Percentiles rank a stretch among this genome's conserved stretches.
Conservation (phyloP, 192 early-diverging fungal genomes). For the Funneliformis geosporum region DNA sequence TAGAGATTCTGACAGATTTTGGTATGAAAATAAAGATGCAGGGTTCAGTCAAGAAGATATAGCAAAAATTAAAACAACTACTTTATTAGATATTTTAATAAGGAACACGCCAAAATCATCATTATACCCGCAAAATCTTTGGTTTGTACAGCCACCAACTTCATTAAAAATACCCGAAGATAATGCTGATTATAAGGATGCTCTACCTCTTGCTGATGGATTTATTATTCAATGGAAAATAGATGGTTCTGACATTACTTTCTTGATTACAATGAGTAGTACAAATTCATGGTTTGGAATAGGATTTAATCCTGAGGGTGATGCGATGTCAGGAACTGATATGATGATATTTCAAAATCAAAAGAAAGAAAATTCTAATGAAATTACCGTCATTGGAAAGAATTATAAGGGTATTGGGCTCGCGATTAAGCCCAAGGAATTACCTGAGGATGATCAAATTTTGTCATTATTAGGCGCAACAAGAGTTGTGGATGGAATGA, state of each 20-base stretch:
- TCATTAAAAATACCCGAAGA: not conserved
- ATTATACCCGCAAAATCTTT: not conserved
- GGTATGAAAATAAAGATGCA: slow-evolving; percentile 48
- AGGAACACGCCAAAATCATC: not conserved
- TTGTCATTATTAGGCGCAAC: not conserved
- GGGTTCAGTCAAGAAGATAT: not conserved
- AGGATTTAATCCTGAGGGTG: not conserved
- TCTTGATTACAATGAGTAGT: not conserved
- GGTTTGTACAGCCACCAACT: not conserved
- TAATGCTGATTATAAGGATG: not conserved
- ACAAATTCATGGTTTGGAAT: not conserved
- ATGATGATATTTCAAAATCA: not conserved
- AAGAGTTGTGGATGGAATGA: not conserved
- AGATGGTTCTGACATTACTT: not conserved
- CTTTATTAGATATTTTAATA: not conserved
- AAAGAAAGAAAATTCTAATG: not conserved
- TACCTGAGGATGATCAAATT: not conserved
- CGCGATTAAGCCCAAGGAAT: not conserved
- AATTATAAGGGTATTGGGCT: not conserved
- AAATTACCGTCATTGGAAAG: not conserved
- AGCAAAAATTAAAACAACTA: not conserved
- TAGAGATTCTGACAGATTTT: slow-evolving; percentile 53
- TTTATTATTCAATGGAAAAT: not conserved
- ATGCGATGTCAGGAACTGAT: not conserved
- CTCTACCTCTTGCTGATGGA: not conserved